These are phyloP conservation scores for Thoreauomyces humboldtii DNA, from an alignment of 192 early-diverging fungal genomes.

Conservation along the genomic window DNA sequence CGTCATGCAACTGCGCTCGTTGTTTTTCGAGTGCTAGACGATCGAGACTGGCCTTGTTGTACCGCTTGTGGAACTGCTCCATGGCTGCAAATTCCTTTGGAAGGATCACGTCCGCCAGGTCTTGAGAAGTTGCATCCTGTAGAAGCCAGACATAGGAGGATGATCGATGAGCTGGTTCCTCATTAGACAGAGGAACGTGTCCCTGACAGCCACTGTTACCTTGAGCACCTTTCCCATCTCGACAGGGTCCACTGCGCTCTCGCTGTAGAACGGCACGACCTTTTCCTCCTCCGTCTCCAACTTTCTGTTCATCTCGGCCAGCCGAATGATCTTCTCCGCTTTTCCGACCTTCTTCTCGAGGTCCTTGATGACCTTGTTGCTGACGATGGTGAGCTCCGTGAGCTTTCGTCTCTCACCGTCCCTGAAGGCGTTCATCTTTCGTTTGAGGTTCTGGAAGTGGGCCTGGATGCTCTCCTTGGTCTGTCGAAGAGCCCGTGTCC, in stretches of 20 bases:
- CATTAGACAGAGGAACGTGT: too few relatives aligned
- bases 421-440: constrained; percentile 53
- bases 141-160: background rate
- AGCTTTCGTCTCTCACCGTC: constrained; percentile 48
- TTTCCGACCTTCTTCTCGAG: constrained; percentile 49
- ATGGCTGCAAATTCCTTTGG: constrained; percentile 52
- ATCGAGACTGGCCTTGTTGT: constrained; percentile 55
- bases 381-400: constrained; percentile 50
- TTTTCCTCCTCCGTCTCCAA: constrained; percentile 63
- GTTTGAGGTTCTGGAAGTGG: constrained; percentile 57
- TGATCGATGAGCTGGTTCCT: too few relatives aligned
- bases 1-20: constrained; percentile 42
- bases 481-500: constrained; percentile 44
- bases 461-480: constrained; percentile 56
- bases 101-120: background rate
- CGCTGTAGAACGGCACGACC: constrained; percentile 46
- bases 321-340: constrained; percentile 58
- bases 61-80: constrained; percentile 61
- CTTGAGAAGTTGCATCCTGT: background rate
- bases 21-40: constrained; percentile 49
- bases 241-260: constrained; percentile 7
- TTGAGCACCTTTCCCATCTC: too few relatives aligned
- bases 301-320: constrained; percentile 66
- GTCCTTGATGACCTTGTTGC: constrained; percentile 44
- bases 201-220: too few relatives aligned